Percentiles rank a stretch among this genome's conserved stretches.
phyloP scores from a whole-genome alignment of 495 filamentous ascomycete species.

The Aspergillus conjunctus region DNA sequence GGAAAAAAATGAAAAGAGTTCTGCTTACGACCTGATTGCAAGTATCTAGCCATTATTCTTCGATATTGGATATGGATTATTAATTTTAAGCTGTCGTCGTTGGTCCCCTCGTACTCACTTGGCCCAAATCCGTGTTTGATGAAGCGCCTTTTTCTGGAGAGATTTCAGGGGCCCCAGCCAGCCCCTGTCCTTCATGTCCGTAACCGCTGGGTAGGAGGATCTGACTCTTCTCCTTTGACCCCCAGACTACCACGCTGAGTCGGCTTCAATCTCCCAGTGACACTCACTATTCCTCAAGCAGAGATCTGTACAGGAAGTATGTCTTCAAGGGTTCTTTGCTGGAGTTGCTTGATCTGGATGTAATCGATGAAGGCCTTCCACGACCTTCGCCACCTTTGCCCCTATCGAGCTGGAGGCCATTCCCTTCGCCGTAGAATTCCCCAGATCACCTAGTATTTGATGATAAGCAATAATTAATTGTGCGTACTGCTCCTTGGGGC shows the following conservation, averaged over 20 bases:
- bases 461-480: neutral
- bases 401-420: neutral
- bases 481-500: neutral
- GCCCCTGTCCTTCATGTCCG: slow-evolving; percentile 11
- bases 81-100: neutral
- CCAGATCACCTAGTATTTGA: neutral
- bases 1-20: slow-evolving; percentile 6
- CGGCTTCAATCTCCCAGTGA: neutral
- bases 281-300: neutral
- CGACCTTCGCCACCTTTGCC: neutral
- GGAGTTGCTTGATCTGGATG: neutral
- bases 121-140: neutral
- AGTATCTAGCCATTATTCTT: neutral
- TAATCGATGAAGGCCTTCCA: neutral
- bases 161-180: slow-evolving; percentile 3
- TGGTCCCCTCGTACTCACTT: neutral
- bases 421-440: neutral
- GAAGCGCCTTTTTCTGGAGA: slow-evolving; percentile 1
- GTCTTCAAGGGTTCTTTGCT: neutral
- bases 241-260: neutral
- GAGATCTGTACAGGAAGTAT: neutral
- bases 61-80: neutral
- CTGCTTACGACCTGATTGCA: slow-evolving; percentile 2
- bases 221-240: neutral
- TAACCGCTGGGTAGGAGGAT: neutral